Base-by-base conservation (phyloP, 2,329 filamentous ascomycete genomes). In the Fusarium ramigenum region DNA sequence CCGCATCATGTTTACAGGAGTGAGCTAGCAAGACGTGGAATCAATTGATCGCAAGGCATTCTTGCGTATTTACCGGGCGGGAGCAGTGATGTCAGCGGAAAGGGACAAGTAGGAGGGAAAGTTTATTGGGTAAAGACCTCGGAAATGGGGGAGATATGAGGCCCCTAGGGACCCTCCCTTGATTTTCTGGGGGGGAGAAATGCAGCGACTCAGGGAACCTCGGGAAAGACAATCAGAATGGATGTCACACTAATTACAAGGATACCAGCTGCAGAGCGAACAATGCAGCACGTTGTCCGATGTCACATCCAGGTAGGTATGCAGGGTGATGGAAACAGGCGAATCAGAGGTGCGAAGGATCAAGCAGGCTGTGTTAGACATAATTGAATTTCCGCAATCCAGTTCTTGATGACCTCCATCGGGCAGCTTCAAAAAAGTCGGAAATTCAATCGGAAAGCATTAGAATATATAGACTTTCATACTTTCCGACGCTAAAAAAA, bases 71-170 rank as follows among this genome's bases (percentile, higher is more conserved):
- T 25, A 25, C n/a, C 30, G 18, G 39, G 54, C 39, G n/a, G 21
- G 10, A 19, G 9, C 10, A 8, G 9, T 6, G 9, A 23, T 7
- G 3, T 19, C 2, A 18, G 9, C 14, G 37, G 9, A 21, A 39
- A 11, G 39, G 1, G 28, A 19, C 4, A 30, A 44, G 11, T 12
- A 7, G 6, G 7, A 23, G 9, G 15, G 11, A 28, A 2, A 9
- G 4, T 5, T 4, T 2, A 30, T 54, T 28, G 25, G 52, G 1
- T 0, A 23, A 32, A 3, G 1, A 6, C 4, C 3, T 25, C 23
- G 18, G 49, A 5, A 19, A 23, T 7, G 21, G 7, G 0, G 5
- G 2, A 49, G 3, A 18, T 7, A 1, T 18, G 47, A 34, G 30
- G 30, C 47, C 28, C n/a, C n/a, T n/a, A n/a, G n/a, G n/a, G n/a